phyloP scores from a whole-genome alignment of 2,329 filamentous ascomycete genomes.

The Ramularia endophylla region DNA sequence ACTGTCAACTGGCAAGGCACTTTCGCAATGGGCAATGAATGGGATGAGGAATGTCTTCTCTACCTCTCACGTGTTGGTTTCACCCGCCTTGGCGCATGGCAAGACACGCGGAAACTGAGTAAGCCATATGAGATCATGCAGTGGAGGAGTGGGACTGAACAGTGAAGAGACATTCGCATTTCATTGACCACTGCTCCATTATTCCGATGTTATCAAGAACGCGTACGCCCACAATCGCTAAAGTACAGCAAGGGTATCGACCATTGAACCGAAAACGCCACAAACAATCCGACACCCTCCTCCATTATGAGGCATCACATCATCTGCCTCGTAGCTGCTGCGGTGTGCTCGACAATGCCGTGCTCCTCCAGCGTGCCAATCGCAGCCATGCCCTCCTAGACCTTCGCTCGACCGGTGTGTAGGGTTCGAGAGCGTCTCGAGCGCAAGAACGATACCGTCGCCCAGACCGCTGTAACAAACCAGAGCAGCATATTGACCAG shows the following conservation, averaged over 20 bases:
- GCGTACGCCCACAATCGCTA: conserved; percentile 1
- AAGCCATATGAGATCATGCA: conserved; percentile 1
- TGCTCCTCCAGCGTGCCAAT: conserved; percentile 11
- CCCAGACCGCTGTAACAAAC: conserved; percentile 57
- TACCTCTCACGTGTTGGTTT: no score
- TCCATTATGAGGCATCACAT: background rate
- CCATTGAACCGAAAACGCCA: no score
- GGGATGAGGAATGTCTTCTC: background rate
- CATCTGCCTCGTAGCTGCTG: conserved; percentile 4
- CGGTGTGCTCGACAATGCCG: conserved; percentile 5
- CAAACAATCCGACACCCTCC: conserved; percentile 2
- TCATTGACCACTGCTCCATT: no score
- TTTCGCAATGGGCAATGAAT: background rate
- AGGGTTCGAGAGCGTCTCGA: conserved; percentile 40
- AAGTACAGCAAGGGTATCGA: conserved; percentile 13
- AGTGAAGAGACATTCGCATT: no score
- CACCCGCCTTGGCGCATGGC: no score
- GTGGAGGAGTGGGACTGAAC: no score
- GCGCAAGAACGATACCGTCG: conserved; percentile 54
- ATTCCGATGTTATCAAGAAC: no score
- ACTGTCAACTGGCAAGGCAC: no score
- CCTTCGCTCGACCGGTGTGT: conserved; percentile 29
- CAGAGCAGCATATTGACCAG: conserved; percentile 69
- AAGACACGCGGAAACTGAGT: no score
- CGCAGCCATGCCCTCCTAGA: conserved; percentile 22